Evolutionary conservation across 2,329 filamentous ascomycete genomes (phyloP).

Genomic region (Trichoderma citrinoviride): DNA sequence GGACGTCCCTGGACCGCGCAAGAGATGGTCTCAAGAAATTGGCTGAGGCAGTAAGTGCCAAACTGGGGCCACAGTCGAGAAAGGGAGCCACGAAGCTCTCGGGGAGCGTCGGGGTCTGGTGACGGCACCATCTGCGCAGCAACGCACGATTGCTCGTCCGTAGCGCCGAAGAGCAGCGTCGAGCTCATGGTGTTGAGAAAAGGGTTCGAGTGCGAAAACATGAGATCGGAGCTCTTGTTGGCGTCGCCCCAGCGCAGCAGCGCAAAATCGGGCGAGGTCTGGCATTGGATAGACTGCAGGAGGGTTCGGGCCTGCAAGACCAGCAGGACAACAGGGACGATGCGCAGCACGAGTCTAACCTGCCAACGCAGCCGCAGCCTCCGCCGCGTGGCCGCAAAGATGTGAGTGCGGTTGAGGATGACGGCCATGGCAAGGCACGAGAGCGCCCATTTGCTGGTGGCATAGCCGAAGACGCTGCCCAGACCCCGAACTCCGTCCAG

Average conservation of each 20-base stretch:
- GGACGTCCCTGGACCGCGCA: slow-evolving; percentile 83
- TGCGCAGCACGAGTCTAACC: slow-evolving; percentile 66
- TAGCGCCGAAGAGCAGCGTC: slow-evolving; percentile 67
- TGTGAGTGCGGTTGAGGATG: slow-evolving; percentile 84
- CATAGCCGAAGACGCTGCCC: slow-evolving; percentile 84
- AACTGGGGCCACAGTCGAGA: slow-evolving; percentile 74
- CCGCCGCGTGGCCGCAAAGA: slow-evolving; percentile 86
- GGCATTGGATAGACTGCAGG: slow-evolving; percentile 85
- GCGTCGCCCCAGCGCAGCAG: slow-evolving; percentile 67
- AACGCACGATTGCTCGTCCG: slow-evolving; percentile 71
- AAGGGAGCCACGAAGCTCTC: slow-evolving; percentile 71
- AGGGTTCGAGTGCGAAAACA: slow-evolving; percentile 67
- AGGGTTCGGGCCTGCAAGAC: slow-evolving; percentile 65
- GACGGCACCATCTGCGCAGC: slow-evolving; percentile 68
- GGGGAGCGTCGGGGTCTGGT: slow-evolving; percentile 48
- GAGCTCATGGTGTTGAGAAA: slow-evolving; percentile 73
- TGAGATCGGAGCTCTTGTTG: slow-evolving; percentile 62
- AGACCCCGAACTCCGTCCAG: slow-evolving; percentile 65
- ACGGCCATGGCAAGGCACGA: slow-evolving; percentile 84
- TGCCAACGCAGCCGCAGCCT: slow-evolving; percentile 74
- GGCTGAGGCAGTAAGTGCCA: slow-evolving; percentile 66
- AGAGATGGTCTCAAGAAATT: slow-evolving; percentile 84
- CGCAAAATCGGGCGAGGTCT: slow-evolving; percentile 74
- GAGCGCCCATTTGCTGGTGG: slow-evolving; percentile 89
- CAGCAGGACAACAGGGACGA: slow-evolving; percentile 69